Conservation (phyloP, 768 basidiomycete genomes). For the Neoboletus brunneissimus region DNA sequence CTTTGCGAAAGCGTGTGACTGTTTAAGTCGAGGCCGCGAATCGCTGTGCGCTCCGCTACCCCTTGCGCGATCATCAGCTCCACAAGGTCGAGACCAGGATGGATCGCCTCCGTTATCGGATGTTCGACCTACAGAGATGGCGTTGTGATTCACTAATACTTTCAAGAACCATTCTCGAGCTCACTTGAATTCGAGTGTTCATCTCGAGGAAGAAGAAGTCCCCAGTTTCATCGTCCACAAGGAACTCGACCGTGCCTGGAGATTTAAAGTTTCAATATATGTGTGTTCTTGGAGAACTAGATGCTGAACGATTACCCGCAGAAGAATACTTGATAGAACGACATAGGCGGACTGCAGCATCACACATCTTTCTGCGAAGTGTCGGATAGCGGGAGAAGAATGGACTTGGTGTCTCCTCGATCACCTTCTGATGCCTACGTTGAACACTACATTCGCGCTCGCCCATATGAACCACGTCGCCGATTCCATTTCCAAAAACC, state of each 20-base stretch:
- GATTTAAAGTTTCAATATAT: neutral
- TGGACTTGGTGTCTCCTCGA: conserved; percentile 68
- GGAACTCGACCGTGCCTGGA: conserved; percentile 64
- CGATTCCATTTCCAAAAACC: conserved; percentile 66
- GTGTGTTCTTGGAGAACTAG: neutral
- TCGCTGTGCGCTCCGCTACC: conserved; percentile 33
- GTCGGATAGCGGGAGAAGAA: conserved; percentile 47
- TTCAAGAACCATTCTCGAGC: neutral
- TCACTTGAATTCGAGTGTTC: conserved; percentile 63
- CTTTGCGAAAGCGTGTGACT: conserved; percentile 37
- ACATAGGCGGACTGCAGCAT: conserved; percentile 52
- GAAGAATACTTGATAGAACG: conserved; percentile 53
- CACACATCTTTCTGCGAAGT: conserved; percentile 45
- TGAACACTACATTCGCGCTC: conserved; percentile 73
- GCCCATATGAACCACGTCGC: conserved; percentile 59
- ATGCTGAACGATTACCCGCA: conserved; percentile 40
- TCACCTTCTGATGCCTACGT: conserved; percentile 67
- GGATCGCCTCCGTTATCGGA: conserved; percentile 55
- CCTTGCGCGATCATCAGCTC: conserved; percentile 64
- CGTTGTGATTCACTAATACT: neutral
- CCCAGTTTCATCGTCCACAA: conserved; percentile 52
- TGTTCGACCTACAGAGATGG: conserved; percentile 57
- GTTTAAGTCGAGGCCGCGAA: conserved; percentile 14
- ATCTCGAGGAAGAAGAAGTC: conserved; percentile 69
- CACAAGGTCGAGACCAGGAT: conserved; percentile 59